Base-by-base conservation (phyloP, 1,284 basidiomycete genomes). In the Apiotrichum gamsii region DNA sequence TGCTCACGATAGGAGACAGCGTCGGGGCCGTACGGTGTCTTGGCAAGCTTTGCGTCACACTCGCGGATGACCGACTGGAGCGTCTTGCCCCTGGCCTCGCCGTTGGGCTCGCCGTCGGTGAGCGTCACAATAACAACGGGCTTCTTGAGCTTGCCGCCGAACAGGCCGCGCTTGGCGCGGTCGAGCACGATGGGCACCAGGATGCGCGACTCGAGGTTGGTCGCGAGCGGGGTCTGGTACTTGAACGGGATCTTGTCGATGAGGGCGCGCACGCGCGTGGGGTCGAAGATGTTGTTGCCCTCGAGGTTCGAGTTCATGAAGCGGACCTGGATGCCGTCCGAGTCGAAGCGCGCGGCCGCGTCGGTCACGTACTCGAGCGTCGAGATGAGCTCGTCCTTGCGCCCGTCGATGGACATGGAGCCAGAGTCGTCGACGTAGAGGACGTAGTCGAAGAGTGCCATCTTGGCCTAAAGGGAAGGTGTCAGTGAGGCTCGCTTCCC, bases 221-320 rank as follows among this genome's bases (percentile, higher is more conserved):
- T n/a, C n/a, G n/a, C n/a, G n/a, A n/a, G n/a, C n/a, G n/a, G n/a
- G n/a, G n/a, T n/a, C n/a, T n/a, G n/a, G n/a, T n/a, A n/a, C n/a
- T n/a, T n/a, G n/a, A n/a, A n/a, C n/a, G n/a, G n/a, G n/a, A n/a
- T n/a, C n/a, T n/a, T n/a, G n/a, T n/a, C n/a, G n/a, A n/a, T n/a
- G n/a, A n/a, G n/a, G n/a, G n/a, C n/a, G n/a, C n/a, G n/a, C n/a
- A n/a, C n/a, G n/a, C n/a, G n/a, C n/a, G n/a, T n/a, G n/a, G n/a
- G n/a, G n/a, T n/a, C n/a, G n/a, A n/a, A n/a, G n/a, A n/a, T n/a
- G 47, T 65, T 62, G 62, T 74, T 72, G 24, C 74, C 74, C 38
- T 72, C 65, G 31, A 70, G 44, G 28, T 58, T 53, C 34, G 61
- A 66, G 65, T 75, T 75, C 63, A 76, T 69, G 65, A 76, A 75